A percentile compares a stretch with the other conserved stretches of the same genome.
Conservation (phyloP, 352 stramenopile genomes). For the Nothophytophthora sp. region DNA sequence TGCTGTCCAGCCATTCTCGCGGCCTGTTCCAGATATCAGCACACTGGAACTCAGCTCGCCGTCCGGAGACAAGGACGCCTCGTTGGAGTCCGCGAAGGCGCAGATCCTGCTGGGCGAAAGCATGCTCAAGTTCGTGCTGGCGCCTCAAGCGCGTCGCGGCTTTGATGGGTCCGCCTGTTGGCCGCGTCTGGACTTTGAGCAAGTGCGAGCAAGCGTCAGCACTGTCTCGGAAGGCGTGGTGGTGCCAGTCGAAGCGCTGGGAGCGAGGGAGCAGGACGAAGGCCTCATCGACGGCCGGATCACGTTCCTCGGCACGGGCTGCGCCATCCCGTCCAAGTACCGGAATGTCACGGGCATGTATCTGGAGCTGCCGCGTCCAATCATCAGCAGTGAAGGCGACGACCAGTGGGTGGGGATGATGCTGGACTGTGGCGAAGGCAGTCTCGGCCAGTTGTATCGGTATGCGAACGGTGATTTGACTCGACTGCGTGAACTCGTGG, state of each 20-base stretch:
- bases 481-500: slow-evolving; percentile 52
- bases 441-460: slow-evolving; percentile 90
- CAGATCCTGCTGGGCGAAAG: slow-evolving; percentile 56
- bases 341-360: slow-evolving; percentile 98
- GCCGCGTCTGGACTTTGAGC: slow-evolving; percentile 42
- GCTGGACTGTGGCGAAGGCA: slow-evolving; percentile 97
- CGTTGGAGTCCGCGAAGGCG: slow-evolving; percentile 12
- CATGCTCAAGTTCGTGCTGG: slow-evolving; percentile 72
- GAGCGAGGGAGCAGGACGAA: slow-evolving; percentile 7
- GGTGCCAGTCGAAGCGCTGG: not conserved
- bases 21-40: slow-evolving; percentile 17
- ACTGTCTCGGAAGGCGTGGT: slow-evolving; percentile 7
- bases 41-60: slow-evolving; percentile 11
- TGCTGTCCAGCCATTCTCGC: slow-evolving; percentile 30
- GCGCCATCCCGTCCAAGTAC: slow-evolving; percentile 98
- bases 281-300: slow-evolving; percentile 59
- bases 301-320: slow-evolving; percentile 97
- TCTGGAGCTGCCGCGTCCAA: slow-evolving; percentile 60
- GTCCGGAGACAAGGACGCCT: not conserved
- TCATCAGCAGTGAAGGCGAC: not conserved
- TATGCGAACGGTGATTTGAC: slow-evolving; percentile 45
- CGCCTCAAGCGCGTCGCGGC: slow-evolving; percentile 56
- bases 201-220: slow-evolving; percentile 39
- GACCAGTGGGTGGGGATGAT: slow-evolving; percentile 73
- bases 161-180: slow-evolving; percentile 65